Evolutionary conservation across 2,329 filamentous ascomycete genomes (phyloP).

Genomic region (Gnomoniopsis sp.): DNA sequence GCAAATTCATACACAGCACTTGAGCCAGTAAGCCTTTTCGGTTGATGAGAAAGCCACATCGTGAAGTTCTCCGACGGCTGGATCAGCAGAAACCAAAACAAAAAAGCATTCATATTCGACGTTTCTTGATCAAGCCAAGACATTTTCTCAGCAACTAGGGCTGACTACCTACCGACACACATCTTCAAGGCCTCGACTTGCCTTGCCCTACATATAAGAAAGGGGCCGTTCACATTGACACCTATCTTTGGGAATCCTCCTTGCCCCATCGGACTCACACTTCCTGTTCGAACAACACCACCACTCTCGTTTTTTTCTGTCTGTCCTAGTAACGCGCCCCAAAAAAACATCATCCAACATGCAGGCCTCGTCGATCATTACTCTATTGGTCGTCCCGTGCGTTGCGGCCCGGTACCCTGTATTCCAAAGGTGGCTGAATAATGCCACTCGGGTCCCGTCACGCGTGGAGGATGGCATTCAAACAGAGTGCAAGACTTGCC

Average conservation of each 20-base stretch:
- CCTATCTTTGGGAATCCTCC: too few relatives aligned
- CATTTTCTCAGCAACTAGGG: too few relatives aligned
- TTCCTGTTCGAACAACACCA: background rate
- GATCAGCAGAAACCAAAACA: too few relatives aligned
- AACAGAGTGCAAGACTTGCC: slow-evolving; percentile 17
- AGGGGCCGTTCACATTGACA: too few relatives aligned
- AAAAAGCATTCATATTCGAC: too few relatives aligned
- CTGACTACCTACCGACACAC: too few relatives aligned
- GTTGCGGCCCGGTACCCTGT: background rate
- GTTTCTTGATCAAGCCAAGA: too few relatives aligned
- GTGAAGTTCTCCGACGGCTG: background rate
- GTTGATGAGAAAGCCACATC: background rate
- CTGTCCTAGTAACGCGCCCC: too few relatives aligned
- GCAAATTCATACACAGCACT: too few relatives aligned
- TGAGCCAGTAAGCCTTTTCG: background rate
- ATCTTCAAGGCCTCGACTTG: too few relatives aligned
- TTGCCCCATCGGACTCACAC: background rate
- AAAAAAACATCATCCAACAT: background rate
- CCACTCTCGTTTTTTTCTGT: background rate
- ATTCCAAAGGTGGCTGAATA: background rate
- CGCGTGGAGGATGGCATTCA: slow-evolving; percentile 8
- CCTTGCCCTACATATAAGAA: too few relatives aligned
- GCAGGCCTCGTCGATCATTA: background rate
- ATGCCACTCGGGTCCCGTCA: slow-evolving; percentile 10
- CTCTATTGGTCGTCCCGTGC: background rate